Evolutionary conservation across 805 yeast genomes (phyloP), one percentile per base, ranked within the genome.

Genomic region (Kazachstania africana): DNA sequence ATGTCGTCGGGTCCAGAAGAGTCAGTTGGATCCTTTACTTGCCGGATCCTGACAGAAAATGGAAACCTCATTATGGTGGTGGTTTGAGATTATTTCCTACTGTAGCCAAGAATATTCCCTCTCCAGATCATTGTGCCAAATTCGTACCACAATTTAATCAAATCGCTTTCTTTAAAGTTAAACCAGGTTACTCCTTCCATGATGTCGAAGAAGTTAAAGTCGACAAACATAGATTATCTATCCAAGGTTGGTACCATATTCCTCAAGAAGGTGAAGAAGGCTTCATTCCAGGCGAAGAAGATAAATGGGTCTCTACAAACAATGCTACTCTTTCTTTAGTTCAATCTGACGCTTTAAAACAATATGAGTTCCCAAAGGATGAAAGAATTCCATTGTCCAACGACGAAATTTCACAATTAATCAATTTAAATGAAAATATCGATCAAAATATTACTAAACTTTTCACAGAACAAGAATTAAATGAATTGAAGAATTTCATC

Each of bases 241-340:
- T 91, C 37, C 95, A 91, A 48, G 99, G 99, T 1, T 93, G 99
- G 99, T 93, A 88, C 52, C 99, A 91, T 55, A 82, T 87, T 32
- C 99, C 99, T 3, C 97, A 91, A 53, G 62, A 61, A 8, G 96
- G 94, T 8, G 99, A 91, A 57, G 75, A 70, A 21, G 97, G 96
- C 0, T 88, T 56, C 48, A 68, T 75, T 13, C 73, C 72, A 23
- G 94, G 93, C 5, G 95, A 84, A 50, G 85, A 83, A 53, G 88
- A 78, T 47, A 42, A 44, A 27, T 56, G 60, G 60, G 45, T 54
- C 8, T 71, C 63, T 23, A 75, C 81, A 1, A 85, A 78, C 43
- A 78, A 80, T 0, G 72, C 84, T 26, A 82, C 95, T 0, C 66
- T 85, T 39, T 84, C 80, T 48, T 88, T 72, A 48, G 59, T 85